Percentiles rank a stretch among this genome's conserved stretches.
These are phyloP conservation scores for Sclerotinia sclerotiorum DNA, from an alignment of 2,329 filamentous ascomycete genomes.

Conservation along the genomic window DNA sequence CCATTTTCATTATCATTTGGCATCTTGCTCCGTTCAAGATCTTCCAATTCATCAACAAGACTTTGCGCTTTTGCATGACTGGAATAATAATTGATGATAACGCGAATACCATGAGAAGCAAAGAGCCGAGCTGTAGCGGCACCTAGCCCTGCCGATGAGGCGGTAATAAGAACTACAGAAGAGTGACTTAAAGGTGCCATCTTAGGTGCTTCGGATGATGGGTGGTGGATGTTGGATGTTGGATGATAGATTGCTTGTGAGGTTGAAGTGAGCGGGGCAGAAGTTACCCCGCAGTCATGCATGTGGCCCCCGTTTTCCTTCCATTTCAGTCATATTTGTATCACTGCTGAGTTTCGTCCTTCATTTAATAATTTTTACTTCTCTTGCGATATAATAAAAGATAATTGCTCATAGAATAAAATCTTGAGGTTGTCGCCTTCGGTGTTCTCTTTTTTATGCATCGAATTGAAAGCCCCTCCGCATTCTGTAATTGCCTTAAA, in stretches of 20 bases:
- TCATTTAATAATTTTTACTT: too few relatives aligned
- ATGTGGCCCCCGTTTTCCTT: neutral
- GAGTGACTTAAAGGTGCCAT: neutral
- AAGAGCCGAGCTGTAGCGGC: conserved; percentile 67
- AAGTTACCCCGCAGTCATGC: neutral
- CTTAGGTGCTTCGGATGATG: neutral
- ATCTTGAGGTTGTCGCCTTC: too few relatives aligned
- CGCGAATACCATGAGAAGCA: conserved; percentile 64
- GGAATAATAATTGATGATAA: conserved; percentile 72
- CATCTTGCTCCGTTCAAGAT: neutral
- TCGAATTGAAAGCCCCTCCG: too few relatives aligned
- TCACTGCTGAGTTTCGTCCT: neutral
- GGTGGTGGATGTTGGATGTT: too few relatives aligned
- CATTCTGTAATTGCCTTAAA: too few relatives aligned
- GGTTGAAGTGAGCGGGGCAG: neutral
- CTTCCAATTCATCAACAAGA: conserved; percentile 56
- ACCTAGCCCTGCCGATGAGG: conserved; percentile 66
- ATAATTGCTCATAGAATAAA: too few relatives aligned
- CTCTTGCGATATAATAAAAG: too few relatives aligned
- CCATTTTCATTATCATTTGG: too few relatives aligned
- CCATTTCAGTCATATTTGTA: neutral
- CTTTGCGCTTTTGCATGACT: conserved; percentile 59
- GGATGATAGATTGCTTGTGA: neutral
- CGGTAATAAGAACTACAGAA: conserved; percentile 48
- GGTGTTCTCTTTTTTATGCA: too few relatives aligned